phyloP scores from a whole-genome alignment of 139 green algal species.

The Tetraselmis chui region DNA sequence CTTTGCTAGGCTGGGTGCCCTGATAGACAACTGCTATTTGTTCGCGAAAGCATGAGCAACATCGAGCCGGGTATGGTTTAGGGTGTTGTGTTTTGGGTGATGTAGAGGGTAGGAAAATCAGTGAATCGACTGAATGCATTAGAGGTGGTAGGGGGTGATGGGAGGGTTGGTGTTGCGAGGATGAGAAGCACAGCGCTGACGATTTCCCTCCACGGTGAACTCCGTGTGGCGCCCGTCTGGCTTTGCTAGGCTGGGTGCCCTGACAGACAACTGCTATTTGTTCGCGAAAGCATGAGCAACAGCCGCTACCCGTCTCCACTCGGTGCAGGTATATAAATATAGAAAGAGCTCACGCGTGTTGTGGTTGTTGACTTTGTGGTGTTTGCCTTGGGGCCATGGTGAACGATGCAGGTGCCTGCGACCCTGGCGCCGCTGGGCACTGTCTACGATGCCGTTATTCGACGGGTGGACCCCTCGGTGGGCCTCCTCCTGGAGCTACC shows the following conservation, averaged over 20 bases:
- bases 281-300: background rate
- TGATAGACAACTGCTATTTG: background rate
- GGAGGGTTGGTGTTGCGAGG: background rate
- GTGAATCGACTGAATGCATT: too few relatives aligned
- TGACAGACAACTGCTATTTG: background rate
- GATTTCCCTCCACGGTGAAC: background rate
- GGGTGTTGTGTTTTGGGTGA: background rate
- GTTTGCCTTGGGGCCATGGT: too few relatives aligned
- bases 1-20: background rate
- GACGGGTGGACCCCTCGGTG: conserved; percentile 52
- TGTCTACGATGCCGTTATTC: conserved; percentile 42
- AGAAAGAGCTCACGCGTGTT: too few relatives aligned
- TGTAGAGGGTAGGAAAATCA: too few relatives aligned
- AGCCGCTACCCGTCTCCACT: background rate
- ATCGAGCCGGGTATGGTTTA: background rate
- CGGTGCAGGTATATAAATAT: too few relatives aligned
- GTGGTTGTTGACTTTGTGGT: too few relatives aligned
- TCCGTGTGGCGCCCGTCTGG: background rate
- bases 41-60: background rate
- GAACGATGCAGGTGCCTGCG: background rate
- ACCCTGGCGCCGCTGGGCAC: background rate
- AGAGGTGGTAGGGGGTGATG: too few relatives aligned
- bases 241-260: background rate
- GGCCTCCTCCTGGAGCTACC: conserved; percentile 69
- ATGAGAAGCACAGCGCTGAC: background rate